A percentile compares a stretch with the other conserved stretches of the same genome.
These are phyloP conservation scores for Porcisia deanei DNA, from an alignment of 208 protist species.

Conservation along the genomic window DNA sequence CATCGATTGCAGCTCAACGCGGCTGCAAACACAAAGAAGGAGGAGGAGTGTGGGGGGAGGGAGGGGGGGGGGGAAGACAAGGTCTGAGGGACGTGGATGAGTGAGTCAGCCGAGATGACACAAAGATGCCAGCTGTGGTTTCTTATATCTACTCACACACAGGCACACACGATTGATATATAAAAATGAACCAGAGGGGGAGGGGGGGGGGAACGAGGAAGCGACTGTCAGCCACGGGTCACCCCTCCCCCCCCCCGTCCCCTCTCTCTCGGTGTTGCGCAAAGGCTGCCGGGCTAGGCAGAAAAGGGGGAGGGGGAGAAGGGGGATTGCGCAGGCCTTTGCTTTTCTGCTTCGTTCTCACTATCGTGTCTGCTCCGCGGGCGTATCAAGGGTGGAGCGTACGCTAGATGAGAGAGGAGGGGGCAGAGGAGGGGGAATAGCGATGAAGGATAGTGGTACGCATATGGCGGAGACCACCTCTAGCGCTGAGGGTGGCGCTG, in stretches of 20 bases:
- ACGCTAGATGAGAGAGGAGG: not conserved
- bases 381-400: not conserved
- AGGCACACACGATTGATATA: constrained; percentile 5
- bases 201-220: constrained; percentile 14
- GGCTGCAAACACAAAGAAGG: too few species aligned
- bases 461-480: too few species aligned
- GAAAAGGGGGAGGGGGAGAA: not conserved
- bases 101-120: not conserved
- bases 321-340: not conserved
- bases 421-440: not conserved
- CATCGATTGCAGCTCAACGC: too few species aligned
- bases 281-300: not conserved
- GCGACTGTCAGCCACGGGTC: not conserved
- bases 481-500: too few species aligned
- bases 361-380: not conserved
- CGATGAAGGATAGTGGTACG: not conserved
- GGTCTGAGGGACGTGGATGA: not conserved
- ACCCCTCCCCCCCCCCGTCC: not conserved
- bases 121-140: too few species aligned
- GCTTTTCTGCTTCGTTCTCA: not conserved
- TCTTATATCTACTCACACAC: too few species aligned
- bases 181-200: constrained; percentile 7
- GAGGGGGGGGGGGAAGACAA: too few species aligned
- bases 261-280: not conserved
- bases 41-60: too few species aligned